Conservation (phyloP, 495 filamentous ascomycete species). For the Trichocladium antarcticum region DNA sequence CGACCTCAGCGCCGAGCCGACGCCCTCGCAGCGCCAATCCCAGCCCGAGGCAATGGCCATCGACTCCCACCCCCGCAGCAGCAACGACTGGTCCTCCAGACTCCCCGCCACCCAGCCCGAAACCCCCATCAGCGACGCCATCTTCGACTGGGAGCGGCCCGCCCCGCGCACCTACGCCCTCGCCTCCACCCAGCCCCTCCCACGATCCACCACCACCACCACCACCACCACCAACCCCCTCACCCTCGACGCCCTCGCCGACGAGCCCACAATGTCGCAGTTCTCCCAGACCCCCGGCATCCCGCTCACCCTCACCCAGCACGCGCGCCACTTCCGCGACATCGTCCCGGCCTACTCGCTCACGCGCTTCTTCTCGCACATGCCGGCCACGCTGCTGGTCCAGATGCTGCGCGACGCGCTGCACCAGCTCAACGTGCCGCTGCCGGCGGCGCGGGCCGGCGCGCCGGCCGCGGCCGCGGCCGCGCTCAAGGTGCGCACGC, state of each 20-base stretch:
- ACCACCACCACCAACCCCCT: background rate
- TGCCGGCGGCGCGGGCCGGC: too few species aligned
- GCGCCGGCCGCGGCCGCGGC: slow-evolving; percentile 33
- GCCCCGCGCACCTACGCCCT: slow-evolving; percentile 36
- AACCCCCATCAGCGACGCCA: slow-evolving; percentile 51
- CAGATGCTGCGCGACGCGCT: slow-evolving; percentile 70
- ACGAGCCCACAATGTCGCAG: slow-evolving; percentile 87
- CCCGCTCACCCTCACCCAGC: slow-evolving; percentile 71
- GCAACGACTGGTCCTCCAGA: slow-evolving; percentile 12
- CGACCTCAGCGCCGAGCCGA: slow-evolving; percentile 64
- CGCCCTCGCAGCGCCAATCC: slow-evolving; percentile 35
- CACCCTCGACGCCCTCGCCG: slow-evolving; percentile 54
- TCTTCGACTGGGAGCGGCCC: slow-evolving; percentile 71
- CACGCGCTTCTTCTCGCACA: slow-evolving; percentile 81
- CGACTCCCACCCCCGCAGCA: slow-evolving; percentile 26
- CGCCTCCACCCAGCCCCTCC: slow-evolving; percentile 46
- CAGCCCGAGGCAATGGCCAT: slow-evolving; percentile 49
- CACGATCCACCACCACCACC: slow-evolving; percentile 24
- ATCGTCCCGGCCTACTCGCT: slow-evolving; percentile 70
- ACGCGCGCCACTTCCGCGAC: slow-evolving; percentile 76
- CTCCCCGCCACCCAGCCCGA: slow-evolving; percentile 72
- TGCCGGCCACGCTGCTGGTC: slow-evolving; percentile 65
- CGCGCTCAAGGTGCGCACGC: slow-evolving; percentile 59
- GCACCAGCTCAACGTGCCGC: slow-evolving; percentile 70
- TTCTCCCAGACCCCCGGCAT: slow-evolving; percentile 76